A percentile compares a stretch with the other conserved stretches of the same genome.
phyloP scores from a whole-genome alignment of 148 eudicot genomes.

The Talinum fruticosum region DNA sequence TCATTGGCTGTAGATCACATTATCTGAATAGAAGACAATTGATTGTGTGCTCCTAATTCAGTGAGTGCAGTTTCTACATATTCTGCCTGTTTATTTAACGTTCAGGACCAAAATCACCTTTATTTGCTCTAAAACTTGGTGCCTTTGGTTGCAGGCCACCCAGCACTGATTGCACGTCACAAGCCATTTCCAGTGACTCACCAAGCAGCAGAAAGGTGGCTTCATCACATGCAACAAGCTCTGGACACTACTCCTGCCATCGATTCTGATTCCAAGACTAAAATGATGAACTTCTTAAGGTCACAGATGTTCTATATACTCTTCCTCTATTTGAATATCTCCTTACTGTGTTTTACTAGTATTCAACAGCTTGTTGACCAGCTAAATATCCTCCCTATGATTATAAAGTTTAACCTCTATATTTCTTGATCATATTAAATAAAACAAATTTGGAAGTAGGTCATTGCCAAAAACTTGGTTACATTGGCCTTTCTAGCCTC shows the following conservation, averaged over 20 bases:
- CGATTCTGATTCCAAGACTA: constrained; percentile 65
- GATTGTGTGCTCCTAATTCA: neutral
- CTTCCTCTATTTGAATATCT: neutral
- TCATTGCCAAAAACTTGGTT: no score
- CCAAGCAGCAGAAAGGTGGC: constrained; percentile 91
- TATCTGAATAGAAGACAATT: neutral
- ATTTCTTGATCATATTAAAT: no score
- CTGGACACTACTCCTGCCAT: constrained; percentile 54
- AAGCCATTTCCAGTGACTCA: constrained; percentile 85
- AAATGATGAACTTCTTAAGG: constrained; percentile 92
- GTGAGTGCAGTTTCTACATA: neutral
- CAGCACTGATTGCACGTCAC: constrained; percentile 89
- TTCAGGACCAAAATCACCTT: neutral
- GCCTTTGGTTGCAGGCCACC: constrained; percentile 57
- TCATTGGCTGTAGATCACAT: neutral
- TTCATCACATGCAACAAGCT: constrained; percentile 83
- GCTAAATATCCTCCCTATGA: no score
- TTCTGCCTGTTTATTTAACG: neutral
- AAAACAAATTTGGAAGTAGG: no score
- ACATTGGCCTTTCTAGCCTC: no score
- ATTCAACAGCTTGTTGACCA: no score
- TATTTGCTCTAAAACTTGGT: neutral
- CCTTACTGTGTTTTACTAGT: no score
- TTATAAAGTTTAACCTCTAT: no score
- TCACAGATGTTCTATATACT: constrained; percentile 19